Percentiles rank a stretch among this genome's conserved stretches.
Conservation (phyloP, 2,329 filamentous ascomycete species). For the Gliomastix tumulicola region DNA sequence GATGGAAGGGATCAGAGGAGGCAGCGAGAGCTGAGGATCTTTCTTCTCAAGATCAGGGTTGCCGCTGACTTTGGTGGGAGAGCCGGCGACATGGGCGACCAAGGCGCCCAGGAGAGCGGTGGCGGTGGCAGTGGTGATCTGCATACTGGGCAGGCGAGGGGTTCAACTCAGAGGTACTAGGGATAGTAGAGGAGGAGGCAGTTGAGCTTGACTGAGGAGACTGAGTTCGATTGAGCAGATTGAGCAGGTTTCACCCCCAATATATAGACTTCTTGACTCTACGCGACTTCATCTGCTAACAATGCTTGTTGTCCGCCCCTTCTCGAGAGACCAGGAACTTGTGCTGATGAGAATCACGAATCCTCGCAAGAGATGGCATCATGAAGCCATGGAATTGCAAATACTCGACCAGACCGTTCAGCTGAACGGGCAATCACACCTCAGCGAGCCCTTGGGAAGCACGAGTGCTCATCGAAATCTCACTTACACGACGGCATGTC, state of each 20-base stretch:
- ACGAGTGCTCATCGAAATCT: background rate
- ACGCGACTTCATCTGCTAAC: background rate
- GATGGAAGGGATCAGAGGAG: slow-evolving; percentile 50
- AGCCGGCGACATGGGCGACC: slow-evolving; percentile 9
- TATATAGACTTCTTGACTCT: slow-evolving; percentile 1
- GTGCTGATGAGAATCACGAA: too few relatives aligned
- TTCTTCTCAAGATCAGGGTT: slow-evolving; percentile 4
- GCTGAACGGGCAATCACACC: too few relatives aligned
- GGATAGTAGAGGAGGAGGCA: background rate
- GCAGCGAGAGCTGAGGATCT: slow-evolving; percentile 26
- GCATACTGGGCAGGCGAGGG: slow-evolving; percentile 1
- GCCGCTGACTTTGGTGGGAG: slow-evolving; percentile 4
- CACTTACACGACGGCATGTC: too few relatives aligned
- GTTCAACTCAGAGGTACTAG: background rate
- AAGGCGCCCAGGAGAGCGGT: slow-evolving; percentile 10
- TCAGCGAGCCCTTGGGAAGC: too few relatives aligned
- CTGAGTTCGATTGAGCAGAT: too few relatives aligned
- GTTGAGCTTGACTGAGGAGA: slow-evolving; percentile 2
- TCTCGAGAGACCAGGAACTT: too few relatives aligned
- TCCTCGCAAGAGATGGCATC: too few relatives aligned
- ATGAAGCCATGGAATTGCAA: background rate
- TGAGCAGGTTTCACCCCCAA: slow-evolving; percentile 5
- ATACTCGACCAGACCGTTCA: too few relatives aligned
- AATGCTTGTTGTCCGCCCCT: too few relatives aligned
- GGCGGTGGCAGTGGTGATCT: slow-evolving; percentile 4